Conservation (phyloP, 192 early-diverging fungal species). For the Entomortierella chlamydospora region DNA sequence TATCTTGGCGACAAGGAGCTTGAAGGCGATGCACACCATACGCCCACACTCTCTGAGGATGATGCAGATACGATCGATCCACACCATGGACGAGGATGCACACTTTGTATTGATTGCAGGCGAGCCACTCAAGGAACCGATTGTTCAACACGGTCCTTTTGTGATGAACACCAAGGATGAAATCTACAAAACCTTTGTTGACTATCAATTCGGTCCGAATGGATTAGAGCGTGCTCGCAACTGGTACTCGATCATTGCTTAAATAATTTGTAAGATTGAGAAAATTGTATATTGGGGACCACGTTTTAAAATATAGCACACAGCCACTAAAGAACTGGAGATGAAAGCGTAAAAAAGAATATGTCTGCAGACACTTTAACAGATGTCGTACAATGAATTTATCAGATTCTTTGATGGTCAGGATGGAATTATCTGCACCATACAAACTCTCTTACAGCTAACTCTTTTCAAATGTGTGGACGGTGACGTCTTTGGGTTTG, state of each 20-base stretch:
- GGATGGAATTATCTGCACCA: too few species aligned
- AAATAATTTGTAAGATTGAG: not conserved
- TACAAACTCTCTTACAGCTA: too few species aligned
- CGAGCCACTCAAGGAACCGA: conserved; percentile 62
- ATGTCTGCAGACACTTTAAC: too few species aligned
- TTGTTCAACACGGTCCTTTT: conserved; percentile 72
- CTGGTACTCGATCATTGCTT: conserved; percentile 59
- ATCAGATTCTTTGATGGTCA: too few species aligned
- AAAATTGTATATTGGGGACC: too few species aligned
- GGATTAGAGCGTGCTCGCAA: conserved; percentile 72
- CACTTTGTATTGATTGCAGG: conserved; percentile 56
- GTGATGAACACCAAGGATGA: conserved; percentile 74
- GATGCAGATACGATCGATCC: conserved; percentile 29
- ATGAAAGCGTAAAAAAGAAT: too few species aligned
- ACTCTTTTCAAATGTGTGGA: too few species aligned
- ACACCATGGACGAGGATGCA: conserved; percentile 29
- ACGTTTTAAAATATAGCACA: too few species aligned
- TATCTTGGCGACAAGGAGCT: conserved; percentile 18
- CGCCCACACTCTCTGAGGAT: conserved; percentile 26
- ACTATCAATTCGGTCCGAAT: conserved; percentile 70
- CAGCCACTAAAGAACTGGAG: too few species aligned
- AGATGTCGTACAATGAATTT: too few species aligned
- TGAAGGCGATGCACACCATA: conserved; percentile 9
- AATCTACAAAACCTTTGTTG: conserved; percentile 62
- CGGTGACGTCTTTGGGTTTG: too few species aligned